Conservation (phyloP, 768 basidiomycete genomes). For the Macrocybe gigantea region DNA sequence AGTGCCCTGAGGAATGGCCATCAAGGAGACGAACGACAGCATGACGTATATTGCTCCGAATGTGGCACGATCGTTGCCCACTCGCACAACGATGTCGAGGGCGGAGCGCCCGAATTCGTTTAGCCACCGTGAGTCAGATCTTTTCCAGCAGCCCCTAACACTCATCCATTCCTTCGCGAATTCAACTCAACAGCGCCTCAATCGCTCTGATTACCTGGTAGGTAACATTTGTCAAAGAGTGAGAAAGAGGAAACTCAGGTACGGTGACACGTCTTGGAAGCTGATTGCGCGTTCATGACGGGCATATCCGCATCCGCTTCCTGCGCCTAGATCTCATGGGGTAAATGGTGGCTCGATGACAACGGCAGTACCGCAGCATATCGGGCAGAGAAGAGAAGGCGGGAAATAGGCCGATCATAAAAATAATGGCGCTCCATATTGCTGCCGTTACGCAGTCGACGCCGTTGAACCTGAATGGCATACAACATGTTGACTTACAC, state of each 20-base stretch:
- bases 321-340: not conserved
- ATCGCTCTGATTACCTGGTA: not conserved
- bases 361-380: not conserved
- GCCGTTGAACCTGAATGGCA: too few species aligned
- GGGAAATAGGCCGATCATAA: too few species aligned
- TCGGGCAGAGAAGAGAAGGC: not conserved
- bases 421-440: too few species aligned
- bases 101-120: not conserved
- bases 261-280: too few species aligned
- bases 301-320: not conserved
- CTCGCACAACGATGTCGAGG: not conserved
- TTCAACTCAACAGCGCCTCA: not conserved
- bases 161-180: not conserved
- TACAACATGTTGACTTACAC: too few species aligned
- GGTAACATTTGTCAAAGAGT: not conserved
- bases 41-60: not conserved
- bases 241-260: not conserved
- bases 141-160: not conserved
- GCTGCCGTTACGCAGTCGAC: too few species aligned
- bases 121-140: not conserved
- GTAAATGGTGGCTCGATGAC: conserved; percentile 1
- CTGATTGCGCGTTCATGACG: not conserved
- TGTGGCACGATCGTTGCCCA: not conserved
- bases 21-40: not conserved
- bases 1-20: not conserved